phyloP scores from a whole-genome alignment of 1,284 basidiomycete genomes.

The Ustilago vetiveriae region DNA sequence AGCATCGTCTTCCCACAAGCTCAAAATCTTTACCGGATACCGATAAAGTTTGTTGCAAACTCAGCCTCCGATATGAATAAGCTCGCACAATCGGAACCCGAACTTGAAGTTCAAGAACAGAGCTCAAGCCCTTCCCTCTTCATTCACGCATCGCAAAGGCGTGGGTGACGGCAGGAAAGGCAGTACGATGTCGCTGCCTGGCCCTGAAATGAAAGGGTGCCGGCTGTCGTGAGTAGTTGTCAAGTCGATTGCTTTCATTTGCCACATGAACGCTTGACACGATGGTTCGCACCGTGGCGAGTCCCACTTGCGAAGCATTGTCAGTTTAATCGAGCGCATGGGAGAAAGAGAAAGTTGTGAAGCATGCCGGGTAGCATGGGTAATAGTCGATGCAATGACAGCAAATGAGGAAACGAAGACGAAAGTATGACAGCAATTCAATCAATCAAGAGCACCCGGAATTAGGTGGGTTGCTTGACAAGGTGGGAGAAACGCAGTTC shows the following conservation, averaged over 20 bases:
- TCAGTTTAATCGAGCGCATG: not conserved
- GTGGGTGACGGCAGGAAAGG: too few relatives aligned
- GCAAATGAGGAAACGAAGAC: not conserved
- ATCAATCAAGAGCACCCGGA: not conserved
- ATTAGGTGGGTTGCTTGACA: conserved; percentile 1
- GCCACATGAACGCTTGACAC: not conserved
- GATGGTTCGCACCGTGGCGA: not conserved
- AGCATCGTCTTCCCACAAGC: not conserved
- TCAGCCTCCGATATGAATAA: conserved; percentile 11
- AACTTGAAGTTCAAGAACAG: not conserved
- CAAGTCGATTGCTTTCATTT: conserved; percentile 1
- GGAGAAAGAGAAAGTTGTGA: not conserved
- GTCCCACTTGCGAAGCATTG: not conserved
- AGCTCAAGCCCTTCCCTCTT: too few relatives aligned
- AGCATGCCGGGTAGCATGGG: too few relatives aligned
- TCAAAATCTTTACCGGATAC: conserved; percentile 2
- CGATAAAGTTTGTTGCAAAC: conserved; percentile 11
- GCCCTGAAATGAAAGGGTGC: not conserved
- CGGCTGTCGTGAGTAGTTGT: not conserved
- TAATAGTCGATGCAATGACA: too few relatives aligned
- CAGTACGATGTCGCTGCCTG: too few relatives aligned
- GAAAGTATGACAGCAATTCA: too few relatives aligned
- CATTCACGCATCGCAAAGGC: not conserved
- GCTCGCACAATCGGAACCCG: conserved; percentile 12
- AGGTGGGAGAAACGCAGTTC: not conserved